These are phyloP conservation scores for Desmodesmus armatus DNA, from an alignment of 139 green algal genomes.

Conservation along the genomic window DNA sequence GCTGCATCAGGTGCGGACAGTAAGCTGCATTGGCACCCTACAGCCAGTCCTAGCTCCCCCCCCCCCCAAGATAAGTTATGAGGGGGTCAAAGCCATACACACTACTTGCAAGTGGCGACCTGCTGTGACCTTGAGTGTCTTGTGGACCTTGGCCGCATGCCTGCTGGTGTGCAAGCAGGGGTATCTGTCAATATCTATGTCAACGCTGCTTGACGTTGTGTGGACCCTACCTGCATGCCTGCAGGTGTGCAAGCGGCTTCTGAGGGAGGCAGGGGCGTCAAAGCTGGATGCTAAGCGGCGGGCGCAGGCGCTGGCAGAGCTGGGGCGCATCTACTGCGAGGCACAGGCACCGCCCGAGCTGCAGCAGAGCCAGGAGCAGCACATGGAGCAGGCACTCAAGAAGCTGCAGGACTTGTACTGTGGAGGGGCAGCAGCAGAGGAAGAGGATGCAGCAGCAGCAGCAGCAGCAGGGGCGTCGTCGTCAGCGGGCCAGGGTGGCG, in stretches of 20 bases:
- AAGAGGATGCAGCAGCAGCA: constrained; percentile 17
- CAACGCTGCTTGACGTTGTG: too few relatives aligned
- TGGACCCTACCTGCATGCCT: too few relatives aligned
- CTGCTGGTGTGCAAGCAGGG: too few relatives aligned
- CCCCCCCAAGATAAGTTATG: neutral
- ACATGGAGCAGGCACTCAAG: constrained; percentile 76
- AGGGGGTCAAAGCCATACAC: too few relatives aligned
- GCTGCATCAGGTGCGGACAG: constrained; percentile 74
- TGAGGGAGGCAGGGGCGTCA: constrained; percentile 19
- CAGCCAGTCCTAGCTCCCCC: neutral
- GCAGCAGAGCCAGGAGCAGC: constrained; percentile 61
- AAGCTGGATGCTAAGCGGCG: constrained; percentile 29
- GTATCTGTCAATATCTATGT: too few relatives aligned
- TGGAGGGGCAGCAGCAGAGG: neutral
- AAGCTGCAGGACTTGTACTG: constrained; percentile 38
- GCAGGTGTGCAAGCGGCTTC: constrained; percentile 59
- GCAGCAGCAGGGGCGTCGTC: constrained; percentile 26
- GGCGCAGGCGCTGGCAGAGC: constrained; percentile 60
- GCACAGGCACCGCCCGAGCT: constrained; percentile 27
- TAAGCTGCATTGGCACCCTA: constrained; percentile 62
- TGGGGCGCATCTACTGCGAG: constrained; percentile 71
- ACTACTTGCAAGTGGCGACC: too few relatives aligned
- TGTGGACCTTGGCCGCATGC: too few relatives aligned
- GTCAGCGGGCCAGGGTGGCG: too few relatives aligned
- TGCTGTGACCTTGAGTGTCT: too few relatives aligned